These are phyloP conservation scores for Pisolithus microcarpus DNA, from an alignment of 768 basidiomycete genomes.

Conservation along the genomic window DNA sequence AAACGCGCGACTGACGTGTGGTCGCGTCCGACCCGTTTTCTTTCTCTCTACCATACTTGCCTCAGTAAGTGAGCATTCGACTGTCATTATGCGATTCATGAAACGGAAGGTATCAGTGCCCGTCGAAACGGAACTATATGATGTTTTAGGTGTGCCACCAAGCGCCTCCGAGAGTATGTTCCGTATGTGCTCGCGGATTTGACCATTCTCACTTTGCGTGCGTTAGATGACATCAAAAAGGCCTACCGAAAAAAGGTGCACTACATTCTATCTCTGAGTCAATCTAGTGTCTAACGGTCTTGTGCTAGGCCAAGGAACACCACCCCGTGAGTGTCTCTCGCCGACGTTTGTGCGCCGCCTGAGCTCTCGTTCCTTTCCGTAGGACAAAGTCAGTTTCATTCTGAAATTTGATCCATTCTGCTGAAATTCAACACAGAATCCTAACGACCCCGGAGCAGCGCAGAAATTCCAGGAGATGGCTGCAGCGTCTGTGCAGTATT, in stretches of 20 bases:
- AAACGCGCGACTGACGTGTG: conserved; percentile 17
- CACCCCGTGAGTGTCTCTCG: conserved; percentile 59
- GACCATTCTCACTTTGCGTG: conserved; percentile 7
- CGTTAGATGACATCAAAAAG: conserved; percentile 79
- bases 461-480: conserved; percentile 85
- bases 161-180: conserved; percentile 63
- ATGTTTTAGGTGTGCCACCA: conserved; percentile 68
- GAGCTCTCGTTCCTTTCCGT: conserved; percentile 1
- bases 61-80: conserved; percentile 21
- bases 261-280: conserved; percentile 5
- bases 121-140: conserved; percentile 77
- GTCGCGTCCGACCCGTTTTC: not conserved
- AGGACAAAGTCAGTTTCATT: conserved; percentile 58
- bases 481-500: conserved; percentile 57
- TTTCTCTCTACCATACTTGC: conserved; percentile 4
- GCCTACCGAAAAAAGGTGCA: conserved; percentile 88
- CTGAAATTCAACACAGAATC: conserved; percentile 48
- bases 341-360: not conserved
- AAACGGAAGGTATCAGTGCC: conserved; percentile 44
- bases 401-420: not conserved
- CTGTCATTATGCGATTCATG: not conserved
- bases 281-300: conserved; percentile 9
- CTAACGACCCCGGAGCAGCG: conserved; percentile 77
- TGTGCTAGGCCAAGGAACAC: conserved; percentile 69
- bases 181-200: not conserved